These are phyloP conservation scores for Xylaria sp. DNA, from an alignment of 2,329 filamentous ascomycete genomes.

Conservation along the genomic window DNA sequence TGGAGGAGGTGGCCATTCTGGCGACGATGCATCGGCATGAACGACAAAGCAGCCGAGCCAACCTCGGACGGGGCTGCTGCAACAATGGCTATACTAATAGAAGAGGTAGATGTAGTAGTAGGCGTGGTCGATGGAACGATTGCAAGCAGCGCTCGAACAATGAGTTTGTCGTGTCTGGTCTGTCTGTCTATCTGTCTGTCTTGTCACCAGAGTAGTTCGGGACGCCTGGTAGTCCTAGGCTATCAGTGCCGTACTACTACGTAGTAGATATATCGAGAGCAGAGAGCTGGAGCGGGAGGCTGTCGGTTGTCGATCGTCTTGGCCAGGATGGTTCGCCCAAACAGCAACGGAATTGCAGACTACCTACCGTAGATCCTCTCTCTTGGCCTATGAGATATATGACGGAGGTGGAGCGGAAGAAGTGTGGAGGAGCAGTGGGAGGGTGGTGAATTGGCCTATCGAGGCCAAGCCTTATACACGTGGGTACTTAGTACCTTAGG, in stretches of 20 bases:
- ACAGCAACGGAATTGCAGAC: not conserved
- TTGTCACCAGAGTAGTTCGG: too few species aligned
- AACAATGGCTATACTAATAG: not conserved
- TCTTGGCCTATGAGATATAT: not conserved
- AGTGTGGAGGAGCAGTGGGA: not conserved
- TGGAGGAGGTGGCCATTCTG: constrained; percentile 50
- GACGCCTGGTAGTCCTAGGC: not conserved
- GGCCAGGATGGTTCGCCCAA: not conserved
- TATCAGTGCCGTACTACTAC: not conserved
- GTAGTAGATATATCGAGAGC: not conserved
- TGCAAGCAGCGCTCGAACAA: too few species aligned
- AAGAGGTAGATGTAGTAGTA: not conserved
- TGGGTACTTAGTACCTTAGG: too few species aligned
- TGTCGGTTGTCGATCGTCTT: not conserved
- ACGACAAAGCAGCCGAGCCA: constrained; percentile 17
- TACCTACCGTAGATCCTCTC: not conserved
- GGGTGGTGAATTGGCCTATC: constrained; percentile 3
- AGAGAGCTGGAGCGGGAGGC: not conserved
- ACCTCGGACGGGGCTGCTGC: constrained; percentile 1
- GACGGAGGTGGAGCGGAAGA: constrained; percentile 4
- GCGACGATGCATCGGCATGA: constrained; percentile 41
- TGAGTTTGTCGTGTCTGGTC: too few species aligned
- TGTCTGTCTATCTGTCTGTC: too few species aligned
- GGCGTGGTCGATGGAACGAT: not conserved
- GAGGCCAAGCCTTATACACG: not conserved